Percentiles rank a stretch among this genome's conserved stretches.
phyloP scores from a whole-genome alignment of 2,329 filamentous ascomycete genomes.

The Nothophoma quercina region DNA sequence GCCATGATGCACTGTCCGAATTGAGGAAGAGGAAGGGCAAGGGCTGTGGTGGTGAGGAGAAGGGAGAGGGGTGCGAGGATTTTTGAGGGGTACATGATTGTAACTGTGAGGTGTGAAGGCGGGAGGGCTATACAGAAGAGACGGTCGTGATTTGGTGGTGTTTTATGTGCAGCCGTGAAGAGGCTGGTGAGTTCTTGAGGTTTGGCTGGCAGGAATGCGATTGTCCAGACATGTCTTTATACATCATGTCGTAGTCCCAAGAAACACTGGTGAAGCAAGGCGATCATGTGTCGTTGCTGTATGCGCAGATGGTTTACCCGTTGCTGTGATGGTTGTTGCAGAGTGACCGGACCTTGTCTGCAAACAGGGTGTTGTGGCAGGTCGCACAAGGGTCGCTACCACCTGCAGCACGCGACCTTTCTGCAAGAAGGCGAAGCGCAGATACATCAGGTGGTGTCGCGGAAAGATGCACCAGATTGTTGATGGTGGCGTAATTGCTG shows the following conservation, averaged over 20 bases:
- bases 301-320: background rate
- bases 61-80: slow-evolving; percentile 12
- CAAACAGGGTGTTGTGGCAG: slow-evolving; percentile 5
- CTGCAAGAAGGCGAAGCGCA: slow-evolving; percentile 22
- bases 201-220: slow-evolving; percentile 11
- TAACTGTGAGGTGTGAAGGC: background rate
- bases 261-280: slow-evolving; percentile 9
- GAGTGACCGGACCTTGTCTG: background rate
- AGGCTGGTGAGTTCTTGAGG: slow-evolving; percentile 8
- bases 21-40: background rate
- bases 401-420: slow-evolving; percentile 28
- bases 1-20: too few relatives aligned
- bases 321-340: slow-evolving; percentile 6
- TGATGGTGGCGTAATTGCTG: background rate
- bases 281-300: background rate
- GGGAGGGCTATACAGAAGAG: background rate
- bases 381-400: slow-evolving; percentile 22
- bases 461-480: background rate
- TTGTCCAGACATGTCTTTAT: slow-evolving; percentile 12
- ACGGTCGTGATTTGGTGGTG: background rate
- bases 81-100: too few relatives aligned
- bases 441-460: background rate
- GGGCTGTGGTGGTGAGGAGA: slow-evolving; percentile 14
- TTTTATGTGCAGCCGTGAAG: background rate
- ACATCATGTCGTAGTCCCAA: background rate